Evolutionary conservation across 2,329 filamentous ascomycete species (phyloP).

Genomic region (Colletotrichum sp.): DNA sequence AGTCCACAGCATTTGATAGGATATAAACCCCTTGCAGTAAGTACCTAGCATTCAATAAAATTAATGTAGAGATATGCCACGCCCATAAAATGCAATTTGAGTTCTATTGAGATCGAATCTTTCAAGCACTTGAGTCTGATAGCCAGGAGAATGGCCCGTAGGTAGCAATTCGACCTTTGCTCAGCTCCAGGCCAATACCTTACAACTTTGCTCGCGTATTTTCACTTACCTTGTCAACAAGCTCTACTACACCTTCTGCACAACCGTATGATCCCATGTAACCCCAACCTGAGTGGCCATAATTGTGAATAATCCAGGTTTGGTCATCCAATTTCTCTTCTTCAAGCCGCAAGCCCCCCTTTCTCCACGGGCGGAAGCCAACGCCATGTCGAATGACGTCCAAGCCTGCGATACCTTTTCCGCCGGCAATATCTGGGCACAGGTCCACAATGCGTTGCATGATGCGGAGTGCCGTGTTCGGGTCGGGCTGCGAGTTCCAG

Average conservation of each 20-base stretch:
- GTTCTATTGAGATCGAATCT: too few relatives aligned
- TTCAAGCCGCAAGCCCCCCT: slow-evolving; percentile 79
- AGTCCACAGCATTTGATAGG: too few relatives aligned
- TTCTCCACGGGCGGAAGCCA: slow-evolving; percentile 77
- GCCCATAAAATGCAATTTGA: too few relatives aligned
- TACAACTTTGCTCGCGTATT: not conserved
- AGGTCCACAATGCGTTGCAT: slow-evolving; percentile 76
- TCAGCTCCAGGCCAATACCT: too few relatives aligned
- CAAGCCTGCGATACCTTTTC: slow-evolving; percentile 75
- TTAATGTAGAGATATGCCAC: too few relatives aligned
- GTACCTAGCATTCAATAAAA: too few relatives aligned
- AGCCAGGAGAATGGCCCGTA: too few relatives aligned
- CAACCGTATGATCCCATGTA: slow-evolving; percentile 76
- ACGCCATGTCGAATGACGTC: slow-evolving; percentile 84
- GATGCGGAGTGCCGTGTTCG: slow-evolving; percentile 78
- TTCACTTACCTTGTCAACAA: slow-evolving; percentile 54
- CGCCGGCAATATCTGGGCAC: slow-evolving; percentile 66
- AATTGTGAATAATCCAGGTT: slow-evolving; percentile 75
- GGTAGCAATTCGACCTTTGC: too few relatives aligned
- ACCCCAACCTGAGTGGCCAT: slow-evolving; percentile 81
- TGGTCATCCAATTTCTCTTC: slow-evolving; percentile 56
- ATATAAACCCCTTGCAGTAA: too few relatives aligned
- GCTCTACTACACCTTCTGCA: slow-evolving; percentile 66
- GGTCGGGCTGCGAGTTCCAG: slow-evolving; percentile 81
- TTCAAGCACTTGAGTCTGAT: too few relatives aligned